Conservation (phyloP, 148 eudicot genomes). For the Nepenthes mirabilis region DNA sequence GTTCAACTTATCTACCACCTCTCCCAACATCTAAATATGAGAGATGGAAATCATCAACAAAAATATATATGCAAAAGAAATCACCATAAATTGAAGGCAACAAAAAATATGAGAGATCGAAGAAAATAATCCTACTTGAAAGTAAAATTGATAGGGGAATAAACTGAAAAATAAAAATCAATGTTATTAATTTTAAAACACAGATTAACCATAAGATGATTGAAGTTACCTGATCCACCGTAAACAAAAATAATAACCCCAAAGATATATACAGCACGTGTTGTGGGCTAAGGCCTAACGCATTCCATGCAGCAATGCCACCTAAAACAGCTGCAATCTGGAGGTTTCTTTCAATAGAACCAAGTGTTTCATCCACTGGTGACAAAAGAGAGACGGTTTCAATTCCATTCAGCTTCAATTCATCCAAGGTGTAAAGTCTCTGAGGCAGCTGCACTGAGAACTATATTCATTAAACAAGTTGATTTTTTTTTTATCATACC, state of each 20-base stretch:
- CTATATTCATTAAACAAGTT: conserved; percentile 7
- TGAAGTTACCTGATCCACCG: conserved; percentile 53
- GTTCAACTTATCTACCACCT: no score
- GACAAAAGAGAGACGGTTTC: conserved; percentile 61
- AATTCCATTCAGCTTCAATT: conserved; percentile 75
- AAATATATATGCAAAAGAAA: no score
- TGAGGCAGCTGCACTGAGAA: conserved; percentile 73
- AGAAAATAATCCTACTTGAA: no score
- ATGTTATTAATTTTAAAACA: not conserved
- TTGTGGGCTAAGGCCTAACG: conserved; percentile 42
- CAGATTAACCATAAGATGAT: no score
- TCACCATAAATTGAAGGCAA: no score
- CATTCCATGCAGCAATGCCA: conserved; percentile 67
- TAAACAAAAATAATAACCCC: conserved; percentile 56
- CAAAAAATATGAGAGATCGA: no score
- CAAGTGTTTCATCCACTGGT: conserved; percentile 77
- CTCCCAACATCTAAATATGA: no score
- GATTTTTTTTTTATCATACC: not conserved
- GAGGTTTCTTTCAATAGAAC: conserved; percentile 69
- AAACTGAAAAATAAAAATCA: no score
- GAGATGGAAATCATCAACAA: no score
- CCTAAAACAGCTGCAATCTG: conserved; percentile 62
- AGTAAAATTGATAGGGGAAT: no score
- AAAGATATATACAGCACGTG: conserved; percentile 54
- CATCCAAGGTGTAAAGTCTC: conserved; percentile 83